phyloP scores from a whole-genome alignment of 768 basidiomycete species.

The Lyophyllum atratum region DNA sequence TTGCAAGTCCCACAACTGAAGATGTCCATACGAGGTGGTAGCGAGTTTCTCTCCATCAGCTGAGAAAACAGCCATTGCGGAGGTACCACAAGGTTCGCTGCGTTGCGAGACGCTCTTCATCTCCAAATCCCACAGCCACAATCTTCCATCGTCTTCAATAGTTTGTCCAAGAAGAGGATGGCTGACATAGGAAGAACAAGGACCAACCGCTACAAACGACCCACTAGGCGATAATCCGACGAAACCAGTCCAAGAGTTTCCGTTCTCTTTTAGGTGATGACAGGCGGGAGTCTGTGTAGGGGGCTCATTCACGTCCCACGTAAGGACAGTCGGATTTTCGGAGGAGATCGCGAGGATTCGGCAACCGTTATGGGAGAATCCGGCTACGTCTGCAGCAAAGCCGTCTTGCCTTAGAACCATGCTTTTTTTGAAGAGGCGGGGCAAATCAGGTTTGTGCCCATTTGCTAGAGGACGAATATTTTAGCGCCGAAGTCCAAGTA shows the following conservation, averaged over 20 bases:
- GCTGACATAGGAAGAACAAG: neutral
- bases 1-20: conserved; percentile 1
- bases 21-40: neutral
- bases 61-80: neutral
- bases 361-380: neutral
- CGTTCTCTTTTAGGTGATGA: neutral
- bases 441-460: neutral
- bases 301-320: neutral
- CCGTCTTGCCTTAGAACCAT: neutral
- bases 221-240: neutral
- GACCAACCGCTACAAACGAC: neutral
- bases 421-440: conserved; percentile 1
- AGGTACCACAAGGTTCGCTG: neutral
- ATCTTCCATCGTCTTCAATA: neutral
- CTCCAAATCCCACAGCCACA: neutral
- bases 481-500: neutral
- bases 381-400: neutral
- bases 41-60: neutral
- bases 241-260: neutral
- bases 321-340: neutral
- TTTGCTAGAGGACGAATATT: neutral
- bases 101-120: neutral
- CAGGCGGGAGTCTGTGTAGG: neutral
- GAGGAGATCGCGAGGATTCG: neutral
- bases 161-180: neutral